These are phyloP conservation scores for Paecilomyces formosus DNA, from an alignment of 2,329 filamentous ascomycete genomes.

Conservation along the genomic window DNA sequence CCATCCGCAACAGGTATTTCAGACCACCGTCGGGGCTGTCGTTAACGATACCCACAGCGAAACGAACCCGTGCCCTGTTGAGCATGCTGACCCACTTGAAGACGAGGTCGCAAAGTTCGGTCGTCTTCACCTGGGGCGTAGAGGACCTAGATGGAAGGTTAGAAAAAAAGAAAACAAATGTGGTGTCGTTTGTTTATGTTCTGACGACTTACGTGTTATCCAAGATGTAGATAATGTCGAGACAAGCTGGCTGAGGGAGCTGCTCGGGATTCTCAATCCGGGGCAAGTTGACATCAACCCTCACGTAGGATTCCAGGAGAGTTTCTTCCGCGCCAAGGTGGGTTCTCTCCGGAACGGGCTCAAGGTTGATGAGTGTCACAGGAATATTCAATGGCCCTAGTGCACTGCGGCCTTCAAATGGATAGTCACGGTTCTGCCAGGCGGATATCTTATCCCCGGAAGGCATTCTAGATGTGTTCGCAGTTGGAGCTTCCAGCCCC, in stretches of 20 bases:
- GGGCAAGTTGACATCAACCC: conserved; percentile 28
- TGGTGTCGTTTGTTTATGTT: neutral
- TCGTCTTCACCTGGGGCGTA: conserved; percentile 10
- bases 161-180: conserved; percentile 4
- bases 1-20: conserved; percentile 18
- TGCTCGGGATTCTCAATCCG: conserved; percentile 12
- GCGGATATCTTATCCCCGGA: neutral
- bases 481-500: neutral
- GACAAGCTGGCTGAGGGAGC: conserved; percentile 9
- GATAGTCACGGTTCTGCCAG: neutral
- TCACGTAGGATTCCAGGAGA: conserved; percentile 15
- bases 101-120: conserved; percentile 14
- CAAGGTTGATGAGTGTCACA: neutral
- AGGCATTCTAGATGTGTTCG: neutral
- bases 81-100: conserved; percentile 15
- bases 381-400: neutral
- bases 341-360: neutral
- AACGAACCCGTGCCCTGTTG: conserved; percentile 16
- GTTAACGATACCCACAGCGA: conserved; percentile 19
- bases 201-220: conserved; percentile 24
- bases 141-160: conserved; percentile 9
- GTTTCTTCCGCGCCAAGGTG: neutral
- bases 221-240: conserved; percentile 28
- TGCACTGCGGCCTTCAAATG: neutral
- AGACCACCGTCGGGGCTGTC: conserved; percentile 10